These are phyloP conservation scores for Coemansia sp. DNA, from an alignment of 192 early-diverging fungal species.

Conservation along the genomic window DNA sequence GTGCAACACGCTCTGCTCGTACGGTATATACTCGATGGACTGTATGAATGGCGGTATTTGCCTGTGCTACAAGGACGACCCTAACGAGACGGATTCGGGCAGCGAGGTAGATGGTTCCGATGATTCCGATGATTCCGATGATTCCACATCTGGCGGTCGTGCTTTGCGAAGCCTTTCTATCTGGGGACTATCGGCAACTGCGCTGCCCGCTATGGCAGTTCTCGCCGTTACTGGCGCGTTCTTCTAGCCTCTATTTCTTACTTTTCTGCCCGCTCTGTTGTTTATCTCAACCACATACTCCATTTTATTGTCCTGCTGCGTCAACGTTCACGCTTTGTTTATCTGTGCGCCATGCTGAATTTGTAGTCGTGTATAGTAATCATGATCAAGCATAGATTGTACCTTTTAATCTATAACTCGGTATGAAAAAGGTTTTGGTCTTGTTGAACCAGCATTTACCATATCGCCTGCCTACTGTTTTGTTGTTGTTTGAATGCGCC, in stretches of 20 bases:
- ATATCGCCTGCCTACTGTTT: not conserved
- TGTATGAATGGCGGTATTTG: constrained; percentile 45
- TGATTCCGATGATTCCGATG: constrained; percentile 2
- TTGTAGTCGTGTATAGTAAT: not conserved
- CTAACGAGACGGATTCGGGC: constrained; percentile 8
- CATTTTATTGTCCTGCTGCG: no score
- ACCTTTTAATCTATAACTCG: not conserved
- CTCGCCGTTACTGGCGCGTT: constrained; percentile 30
- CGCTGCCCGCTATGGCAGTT: constrained; percentile 13
- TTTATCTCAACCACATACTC: not conserved
- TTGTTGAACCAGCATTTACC: no score
- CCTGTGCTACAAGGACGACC: constrained; percentile 37
- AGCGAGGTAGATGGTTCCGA: constrained; percentile 11
- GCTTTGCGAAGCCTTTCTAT: constrained; percentile 7
- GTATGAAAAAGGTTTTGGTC: no score
- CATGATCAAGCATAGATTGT: not conserved
- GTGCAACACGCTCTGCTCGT: constrained; percentile 41
- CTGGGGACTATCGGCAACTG: constrained; percentile 23
- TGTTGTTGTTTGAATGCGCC: not conserved
- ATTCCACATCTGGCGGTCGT: constrained; percentile 13
- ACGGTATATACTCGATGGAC: constrained; percentile 45
- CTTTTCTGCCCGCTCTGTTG: not conserved
- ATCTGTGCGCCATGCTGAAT: not conserved
- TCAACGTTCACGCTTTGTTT: not conserved
- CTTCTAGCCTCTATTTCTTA: constrained; percentile 11